Evolutionary conservation across 805 yeast genomes (phyloP), one percentile per base, ranked within the genome.

Genomic region (Pichia ethanolica): DNA sequence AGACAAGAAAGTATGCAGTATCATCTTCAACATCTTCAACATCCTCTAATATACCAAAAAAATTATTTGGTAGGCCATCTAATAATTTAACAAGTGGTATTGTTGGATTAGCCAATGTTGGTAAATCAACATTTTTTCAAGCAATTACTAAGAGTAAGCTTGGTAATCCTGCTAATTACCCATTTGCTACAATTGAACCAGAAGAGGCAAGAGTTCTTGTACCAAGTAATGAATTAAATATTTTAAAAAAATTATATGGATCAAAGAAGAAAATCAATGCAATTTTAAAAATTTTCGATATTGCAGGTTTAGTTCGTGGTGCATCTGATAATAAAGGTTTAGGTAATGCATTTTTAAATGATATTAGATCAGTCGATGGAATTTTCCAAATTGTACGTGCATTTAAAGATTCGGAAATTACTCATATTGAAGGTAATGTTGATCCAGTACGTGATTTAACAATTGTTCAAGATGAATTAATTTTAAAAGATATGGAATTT

Each of bases 171-270:
- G 83, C 83, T 38, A 78, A 78, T 57, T 78, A 82, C 62, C 89
- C 89, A 7, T 83, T 82, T 66, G 89, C 89, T 9, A 83, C 89
- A 8, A 83, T 83, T 49, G 86, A 82, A 48, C 87, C 89, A 0
- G 86, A 79, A 58, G 84, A 82, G 61, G 81, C 83, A 35, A 66
- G 74, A 45, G 77, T 78, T 5, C 59, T 73, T 8, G 83, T 76
- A 44, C 84, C 75, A 51, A 74, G 79, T 11, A 59, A 65, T 25
- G 71, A 75, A 50, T 68, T 83, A 26, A 75, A 78, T 45, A 71
- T 67, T 47, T 70, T 82, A 40, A 68, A 71, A 42, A 52, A 66
- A 11, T 52, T 81, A 11, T 82, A 78, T 59, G 61, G 65, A 14
- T 79, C 87, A 0, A 65, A 67, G 41, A 73, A 73, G 51, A 70